Evolutionary conservation across 202 grass and related monocot genomes (phyloP).

Genomic region (Cymbopogon flexuosus): DNA sequence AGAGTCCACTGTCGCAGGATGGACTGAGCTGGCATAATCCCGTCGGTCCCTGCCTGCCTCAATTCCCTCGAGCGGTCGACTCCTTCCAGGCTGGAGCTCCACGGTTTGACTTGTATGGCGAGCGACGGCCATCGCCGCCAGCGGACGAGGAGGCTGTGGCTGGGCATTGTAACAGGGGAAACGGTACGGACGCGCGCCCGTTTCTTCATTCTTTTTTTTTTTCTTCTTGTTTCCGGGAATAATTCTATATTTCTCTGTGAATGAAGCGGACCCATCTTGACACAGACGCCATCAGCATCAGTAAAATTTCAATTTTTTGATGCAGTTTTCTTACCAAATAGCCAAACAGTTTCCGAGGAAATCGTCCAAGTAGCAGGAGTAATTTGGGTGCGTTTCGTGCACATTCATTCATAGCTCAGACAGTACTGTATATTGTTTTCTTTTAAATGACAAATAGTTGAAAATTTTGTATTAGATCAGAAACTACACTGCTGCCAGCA

Average conservation of each 20-base stretch:
- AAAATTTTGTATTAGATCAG: not conserved
- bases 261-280: not conserved
- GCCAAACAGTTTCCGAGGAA: not conserved
- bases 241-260: not conserved
- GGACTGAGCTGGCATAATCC: too few species aligned
- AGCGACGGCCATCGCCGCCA: not conserved
- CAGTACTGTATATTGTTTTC: not conserved
- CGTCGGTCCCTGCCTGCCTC: not conserved
- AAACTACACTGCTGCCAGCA: not conserved
- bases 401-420: not conserved
- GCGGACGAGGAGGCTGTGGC: not conserved
- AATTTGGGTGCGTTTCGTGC: not conserved
- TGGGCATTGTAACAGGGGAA: not conserved
- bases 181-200: not conserved
- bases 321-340: not conserved
- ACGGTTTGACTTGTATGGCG: not conserved
- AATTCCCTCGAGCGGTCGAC: not conserved
- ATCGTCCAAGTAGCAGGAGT: not conserved
- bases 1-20: too few species aligned
- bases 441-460: not conserved
- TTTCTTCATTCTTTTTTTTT: not conserved
- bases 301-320: not conserved
- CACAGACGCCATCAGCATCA: not conserved
- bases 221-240: not conserved
- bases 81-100: not conserved